Percentiles rank a stretch among this genome's conserved stretches.
Evolutionary conservation across 2,329 filamentous ascomycete genomes (phyloP).

Genomic region (Fusarium beomiforme): DNA sequence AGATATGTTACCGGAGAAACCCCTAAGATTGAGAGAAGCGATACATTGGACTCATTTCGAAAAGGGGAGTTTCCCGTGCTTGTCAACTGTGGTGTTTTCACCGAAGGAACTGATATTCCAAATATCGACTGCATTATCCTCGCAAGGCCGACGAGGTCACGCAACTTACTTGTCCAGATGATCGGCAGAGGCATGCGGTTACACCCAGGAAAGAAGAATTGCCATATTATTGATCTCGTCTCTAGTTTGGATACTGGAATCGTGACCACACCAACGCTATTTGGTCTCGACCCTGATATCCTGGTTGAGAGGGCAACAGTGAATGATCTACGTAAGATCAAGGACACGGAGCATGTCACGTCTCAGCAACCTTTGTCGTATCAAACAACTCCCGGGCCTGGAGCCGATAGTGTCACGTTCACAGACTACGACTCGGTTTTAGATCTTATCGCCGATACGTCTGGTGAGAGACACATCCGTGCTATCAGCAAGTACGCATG

Average conservation of each 20-base stretch:
- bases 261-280: slow-evolving; percentile 89
- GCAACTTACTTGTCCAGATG: slow-evolving; percentile 97
- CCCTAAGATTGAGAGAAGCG: slow-evolving; percentile 70
- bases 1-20: slow-evolving; percentile 89
- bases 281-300: slow-evolving; percentile 87
- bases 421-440: slow-evolving; percentile 93
- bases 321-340: slow-evolving; percentile 67
- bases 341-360: slow-evolving; percentile 52
- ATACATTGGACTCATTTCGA: slow-evolving; percentile 80
- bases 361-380: slow-evolving; percentile 24
- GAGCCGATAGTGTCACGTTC: slow-evolving; percentile 70
- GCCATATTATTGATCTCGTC: slow-evolving; percentile 97
- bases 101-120: slow-evolving; percentile 96
- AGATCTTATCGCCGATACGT: slow-evolving; percentile 86
- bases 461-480: slow-evolving; percentile 81
- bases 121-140: slow-evolving; percentile 95
- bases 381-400: slow-evolving; percentile 17
- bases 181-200: slow-evolving; percentile 93
- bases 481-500: slow-evolving; percentile 80
- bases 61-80: slow-evolving; percentile 83
- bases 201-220: slow-evolving; percentile 82
- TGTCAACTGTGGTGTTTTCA: slow-evolving; percentile 95
- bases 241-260: slow-evolving; percentile 85
- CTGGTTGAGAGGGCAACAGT: slow-evolving; percentile 74
- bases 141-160: slow-evolving; percentile 86